These are phyloP conservation scores for Centella asiatica DNA, from an alignment of 129 eudicot species.

Conservation along the genomic window DNA sequence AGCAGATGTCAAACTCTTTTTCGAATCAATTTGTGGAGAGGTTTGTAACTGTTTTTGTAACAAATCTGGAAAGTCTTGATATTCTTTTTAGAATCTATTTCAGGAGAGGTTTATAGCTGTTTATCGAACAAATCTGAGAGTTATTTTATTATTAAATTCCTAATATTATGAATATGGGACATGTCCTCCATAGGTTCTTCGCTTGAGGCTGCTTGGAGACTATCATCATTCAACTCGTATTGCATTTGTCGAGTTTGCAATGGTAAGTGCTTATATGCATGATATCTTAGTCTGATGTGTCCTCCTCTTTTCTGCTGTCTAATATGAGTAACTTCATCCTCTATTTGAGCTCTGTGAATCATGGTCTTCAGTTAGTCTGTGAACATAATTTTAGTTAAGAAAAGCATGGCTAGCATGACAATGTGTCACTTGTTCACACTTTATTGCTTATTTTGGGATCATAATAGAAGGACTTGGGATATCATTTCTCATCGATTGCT, in stretches of 20 bases:
- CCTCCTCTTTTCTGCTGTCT: not conserved
- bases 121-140: not conserved
- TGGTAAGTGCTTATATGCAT: slow-evolving; percentile 38
- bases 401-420: not conserved
- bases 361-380: not conserved
- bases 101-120: slow-evolving; percentile 68
- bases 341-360: no score
- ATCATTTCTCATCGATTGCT: not conserved
- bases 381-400: not conserved
- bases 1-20: slow-evolving; percentile 81
- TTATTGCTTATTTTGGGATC: not conserved
- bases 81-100: slow-evolving; percentile 69
- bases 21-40: slow-evolving; percentile 85
- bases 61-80: no score
- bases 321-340: no score
- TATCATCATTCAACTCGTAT: slow-evolving; percentile 87
- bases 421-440: not conserved
- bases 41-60: slow-evolving; percentile 37
- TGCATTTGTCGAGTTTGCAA: slow-evolving; percentile 91
- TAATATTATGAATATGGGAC: not conserved
- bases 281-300: not conserved
- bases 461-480: no score
- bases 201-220: slow-evolving; percentile 93
- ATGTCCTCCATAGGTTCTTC: slow-evolving; percentile 20
- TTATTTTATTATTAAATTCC: not conserved